Conservation (phyloP, 805 yeast genomes). For the Schizosaccharomyces octosporus region DNA sequence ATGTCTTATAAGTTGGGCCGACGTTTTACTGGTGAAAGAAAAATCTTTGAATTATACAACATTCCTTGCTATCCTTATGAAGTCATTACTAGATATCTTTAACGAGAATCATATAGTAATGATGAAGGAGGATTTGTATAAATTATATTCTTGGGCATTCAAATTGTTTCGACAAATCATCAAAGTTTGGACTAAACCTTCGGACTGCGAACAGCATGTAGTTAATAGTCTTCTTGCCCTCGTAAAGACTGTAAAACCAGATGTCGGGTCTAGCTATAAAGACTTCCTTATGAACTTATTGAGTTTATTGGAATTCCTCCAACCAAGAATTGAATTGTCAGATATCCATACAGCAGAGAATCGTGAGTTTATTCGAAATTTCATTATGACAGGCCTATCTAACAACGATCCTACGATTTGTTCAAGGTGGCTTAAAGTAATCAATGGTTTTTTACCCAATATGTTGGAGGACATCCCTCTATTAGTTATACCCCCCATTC, state of each 20-base stretch:
- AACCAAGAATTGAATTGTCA: background rate
- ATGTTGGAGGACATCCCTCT: constrained; percentile 28
- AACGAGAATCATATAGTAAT: background rate
- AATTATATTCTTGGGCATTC: background rate
- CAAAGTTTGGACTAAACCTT: no score
- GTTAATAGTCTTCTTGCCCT: no score
- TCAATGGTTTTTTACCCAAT: background rate
- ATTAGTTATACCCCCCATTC: constrained; percentile 18
- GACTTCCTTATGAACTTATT: no score
- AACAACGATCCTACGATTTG: background rate
- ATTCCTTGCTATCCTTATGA: background rate
- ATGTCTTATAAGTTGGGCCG: background rate
- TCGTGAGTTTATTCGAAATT: background rate
- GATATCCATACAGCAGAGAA: background rate
- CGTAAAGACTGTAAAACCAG: no score
- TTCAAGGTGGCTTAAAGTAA: background rate
- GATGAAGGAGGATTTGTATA: background rate
- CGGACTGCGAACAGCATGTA: no score
- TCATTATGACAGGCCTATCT: background rate
- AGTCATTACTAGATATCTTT: background rate
- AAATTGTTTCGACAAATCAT: no score
- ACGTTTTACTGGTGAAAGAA: background rate
- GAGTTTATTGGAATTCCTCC: background rate
- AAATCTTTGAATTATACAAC: background rate
- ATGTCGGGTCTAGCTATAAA: no score